Evolutionary conservation across 164 flowering plant species (phyloP).

Genomic region (Cinnamomum micranthum): DNA sequence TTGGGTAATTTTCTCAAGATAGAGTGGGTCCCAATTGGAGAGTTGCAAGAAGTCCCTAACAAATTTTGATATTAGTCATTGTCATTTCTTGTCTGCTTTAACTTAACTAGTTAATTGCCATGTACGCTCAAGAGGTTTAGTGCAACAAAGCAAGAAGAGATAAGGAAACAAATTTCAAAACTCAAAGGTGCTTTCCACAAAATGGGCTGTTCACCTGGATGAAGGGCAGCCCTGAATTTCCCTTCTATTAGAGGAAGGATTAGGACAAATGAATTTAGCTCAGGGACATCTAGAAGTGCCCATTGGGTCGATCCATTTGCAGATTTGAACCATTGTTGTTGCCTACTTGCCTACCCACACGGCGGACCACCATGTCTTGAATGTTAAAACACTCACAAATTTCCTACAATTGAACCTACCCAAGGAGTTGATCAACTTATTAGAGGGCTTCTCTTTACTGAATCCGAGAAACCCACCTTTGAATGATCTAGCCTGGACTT

Average conservation of each 20-base stretch:
- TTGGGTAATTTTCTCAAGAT: no score
- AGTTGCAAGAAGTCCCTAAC: no score
- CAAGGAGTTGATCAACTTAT: conserved; percentile 49
- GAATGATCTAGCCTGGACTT: conserved; percentile 36
- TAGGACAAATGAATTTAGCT: conserved; percentile 48
- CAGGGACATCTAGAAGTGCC: conserved; percentile 61
- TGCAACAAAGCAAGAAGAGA: no score
- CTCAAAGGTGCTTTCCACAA: no score
- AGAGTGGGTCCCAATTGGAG: no score
- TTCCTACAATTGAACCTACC: conserved; percentile 51
- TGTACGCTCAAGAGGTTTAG: no score
- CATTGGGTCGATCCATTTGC: conserved; percentile 80
- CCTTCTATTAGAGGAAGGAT: conserved; percentile 59
- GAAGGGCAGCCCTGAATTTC: conserved; percentile 58
- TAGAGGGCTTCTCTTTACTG: conserved; percentile 33
- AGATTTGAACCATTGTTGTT: conserved; percentile 65
- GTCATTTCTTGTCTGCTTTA: no score
- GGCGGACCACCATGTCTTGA: conserved; percentile 93
- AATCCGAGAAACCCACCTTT: conserved; percentile 51
- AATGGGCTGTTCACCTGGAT: conserved; percentile 35
- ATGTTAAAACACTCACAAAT: conserved; percentile 65
- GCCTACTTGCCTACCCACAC: conserved; percentile 84
- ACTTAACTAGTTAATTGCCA: no score
- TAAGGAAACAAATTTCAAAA: no score
- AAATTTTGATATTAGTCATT: no score